Base-by-base conservation (phyloP, 2,329 filamentous ascomycete species). In the Aspergillus phoenicis region DNA sequence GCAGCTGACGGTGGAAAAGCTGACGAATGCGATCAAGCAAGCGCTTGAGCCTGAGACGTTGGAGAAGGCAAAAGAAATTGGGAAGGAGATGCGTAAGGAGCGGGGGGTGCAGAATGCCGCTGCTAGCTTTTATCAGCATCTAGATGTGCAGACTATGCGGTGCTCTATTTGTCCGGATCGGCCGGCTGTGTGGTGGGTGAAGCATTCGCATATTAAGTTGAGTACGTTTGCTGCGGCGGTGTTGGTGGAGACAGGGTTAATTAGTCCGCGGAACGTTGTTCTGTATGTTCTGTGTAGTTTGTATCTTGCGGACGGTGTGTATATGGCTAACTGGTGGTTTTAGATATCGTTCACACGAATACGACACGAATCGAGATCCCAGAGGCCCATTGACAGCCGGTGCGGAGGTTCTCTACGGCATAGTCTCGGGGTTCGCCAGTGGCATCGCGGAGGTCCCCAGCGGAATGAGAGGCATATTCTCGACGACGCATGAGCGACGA, bases 361-460 rank as follows among this genome's bases (percentile, higher is more conserved):
- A 94, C 73, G 87, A 89, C 64, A 91, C 90, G 0, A 90, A 92
- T 61, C 86, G 89, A 33, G 89, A 93, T 48, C 92, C 91, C 0
- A 87, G 85, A 69, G 92, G 95, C 65, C 91, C 92, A 0, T 85
- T 96, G 24, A 88, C 89, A 13, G 91, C 91, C 20, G 90, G 87
- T 15, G 88, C 91, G 0, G 86, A 87, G 48, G 91, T 93, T 0
- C 77, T 97, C 0, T 80, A 96, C n/a, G 90, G 90, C 5, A 94
- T 93, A n/a, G 81, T 95, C 51, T 88, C 89, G 26, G 89, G 85
- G 41, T 88, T 97, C 60, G 86, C 91, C 69, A 90, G 96, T 84
- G 91, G 91, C 1, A 83, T 96, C 43, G 91, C 91, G 1, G 92
- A 96, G 70, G 81, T 88, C 48, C 86, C 86, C 0, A 78, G 82